Conservation (phyloP, 2,329 filamentous ascomycete species). For the Metarhizium robertsii region DNA sequence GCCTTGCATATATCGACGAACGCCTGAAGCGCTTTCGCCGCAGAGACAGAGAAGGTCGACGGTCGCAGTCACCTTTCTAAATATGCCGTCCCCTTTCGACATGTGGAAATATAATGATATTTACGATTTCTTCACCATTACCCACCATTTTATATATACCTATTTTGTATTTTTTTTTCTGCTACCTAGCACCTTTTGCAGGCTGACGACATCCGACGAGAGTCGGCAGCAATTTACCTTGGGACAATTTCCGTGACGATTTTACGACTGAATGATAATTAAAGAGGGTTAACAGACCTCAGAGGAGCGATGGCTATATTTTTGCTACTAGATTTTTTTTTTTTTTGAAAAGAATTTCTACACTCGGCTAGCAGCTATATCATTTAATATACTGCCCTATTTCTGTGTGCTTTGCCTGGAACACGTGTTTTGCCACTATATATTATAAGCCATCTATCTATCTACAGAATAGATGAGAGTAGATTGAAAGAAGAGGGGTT, state of each 20-base stretch:
- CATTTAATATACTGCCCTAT: too few relatives aligned
- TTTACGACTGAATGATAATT: constrained; percentile 5
- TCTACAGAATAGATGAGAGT: not conserved
- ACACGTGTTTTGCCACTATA: not conserved
- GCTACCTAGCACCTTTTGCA: too few relatives aligned
- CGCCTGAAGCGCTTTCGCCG: constrained; percentile 45
- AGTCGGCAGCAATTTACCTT: not conserved
- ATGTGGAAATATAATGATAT: constrained; percentile 4
- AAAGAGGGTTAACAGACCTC: constrained; percentile 3
- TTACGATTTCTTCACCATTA: not conserved
- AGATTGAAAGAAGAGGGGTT: not conserved
- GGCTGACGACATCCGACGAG: not conserved
- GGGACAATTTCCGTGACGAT: constrained; percentile 11
- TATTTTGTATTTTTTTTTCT: not conserved
- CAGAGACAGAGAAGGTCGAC: constrained; percentile 29
- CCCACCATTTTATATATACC: not conserved
- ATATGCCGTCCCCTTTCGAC: constrained; percentile 6
- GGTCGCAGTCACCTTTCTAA: constrained; percentile 42
- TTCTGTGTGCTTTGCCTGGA: too few relatives aligned
- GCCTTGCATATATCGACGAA: constrained; percentile 49
- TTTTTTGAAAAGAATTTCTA: not conserved
- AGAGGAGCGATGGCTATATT: constrained; percentile 1
- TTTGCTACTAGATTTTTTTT: constrained; percentile 5
- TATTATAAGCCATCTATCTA: not conserved
- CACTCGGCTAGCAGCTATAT: too few relatives aligned